These are phyloP conservation scores for Mycena venus DNA, from an alignment of 768 basidiomycete genomes.

Conservation along the genomic window DNA sequence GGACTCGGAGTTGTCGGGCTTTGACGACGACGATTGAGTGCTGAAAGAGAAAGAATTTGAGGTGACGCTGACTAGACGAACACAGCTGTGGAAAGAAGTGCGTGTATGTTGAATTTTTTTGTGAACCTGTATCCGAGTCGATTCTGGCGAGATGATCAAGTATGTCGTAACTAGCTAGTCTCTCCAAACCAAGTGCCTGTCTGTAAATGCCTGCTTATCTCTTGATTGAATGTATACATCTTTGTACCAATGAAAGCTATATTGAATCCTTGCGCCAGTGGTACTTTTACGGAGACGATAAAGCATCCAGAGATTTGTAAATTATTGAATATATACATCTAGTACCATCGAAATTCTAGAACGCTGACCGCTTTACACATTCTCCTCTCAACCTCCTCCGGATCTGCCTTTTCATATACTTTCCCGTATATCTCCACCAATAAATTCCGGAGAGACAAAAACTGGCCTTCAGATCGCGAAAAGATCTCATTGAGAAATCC, in stretches of 20 bases:
- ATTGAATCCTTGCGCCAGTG: too few relatives aligned
- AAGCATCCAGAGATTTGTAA: too few relatives aligned
- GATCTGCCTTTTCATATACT: constrained; percentile 5
- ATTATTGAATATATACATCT: not conserved
- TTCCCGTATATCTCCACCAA: not conserved
- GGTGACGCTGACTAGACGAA: not conserved
- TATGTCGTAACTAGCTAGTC: too few relatives aligned
- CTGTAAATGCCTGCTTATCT: not conserved
- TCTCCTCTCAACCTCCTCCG: not conserved
- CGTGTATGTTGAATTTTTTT: not conserved
- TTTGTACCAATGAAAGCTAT: too few relatives aligned
- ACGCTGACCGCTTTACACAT: not conserved
- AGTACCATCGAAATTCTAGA: not conserved
- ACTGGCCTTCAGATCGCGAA: not conserved
- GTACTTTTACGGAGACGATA: too few relatives aligned
- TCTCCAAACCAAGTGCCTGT: too few relatives aligned
- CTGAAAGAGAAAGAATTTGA: not conserved
- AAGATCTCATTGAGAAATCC: not conserved
- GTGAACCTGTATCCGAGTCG: too few relatives aligned
- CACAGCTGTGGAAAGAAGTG: not conserved
- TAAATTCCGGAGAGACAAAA: not conserved
- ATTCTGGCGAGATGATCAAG: too few relatives aligned
- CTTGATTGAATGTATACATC: too few relatives aligned
- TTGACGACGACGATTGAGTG: not conserved
- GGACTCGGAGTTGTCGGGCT: not conserved